phyloP scores from a whole-genome alignment of 1,284 basidiomycete species.

The Trichosporon coremiiforme region DNA sequence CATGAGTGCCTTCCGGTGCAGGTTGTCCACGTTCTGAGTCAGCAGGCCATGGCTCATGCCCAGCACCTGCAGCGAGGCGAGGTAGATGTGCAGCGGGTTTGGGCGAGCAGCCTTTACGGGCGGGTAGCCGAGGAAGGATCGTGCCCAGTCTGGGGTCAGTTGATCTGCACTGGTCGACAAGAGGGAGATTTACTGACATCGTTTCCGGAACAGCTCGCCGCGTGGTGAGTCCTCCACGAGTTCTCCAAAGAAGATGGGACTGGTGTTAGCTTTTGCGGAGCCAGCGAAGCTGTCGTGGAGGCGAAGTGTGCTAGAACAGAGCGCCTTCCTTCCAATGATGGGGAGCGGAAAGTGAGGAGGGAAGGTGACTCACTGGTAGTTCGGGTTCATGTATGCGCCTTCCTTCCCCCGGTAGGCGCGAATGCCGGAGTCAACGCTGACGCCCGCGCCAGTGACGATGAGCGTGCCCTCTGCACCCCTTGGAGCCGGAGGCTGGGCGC shows the following conservation, averaged over 20 bases:
- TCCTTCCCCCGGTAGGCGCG: conserved; percentile 81
- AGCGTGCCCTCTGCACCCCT: conserved; percentile 65
- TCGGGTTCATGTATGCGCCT: conserved; percentile 84
- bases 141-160: conserved; percentile 62
- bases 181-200: conserved; percentile 50
- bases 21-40: conserved; percentile 88
- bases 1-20: conserved; percentile 72
- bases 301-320: too few species aligned
- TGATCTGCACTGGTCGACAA: too few species aligned
- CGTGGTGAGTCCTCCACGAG: conserved; percentile 70
- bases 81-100: conserved; percentile 81
- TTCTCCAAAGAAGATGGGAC: conserved; percentile 69
- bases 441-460: conserved; percentile 83
- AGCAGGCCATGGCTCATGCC: conserved; percentile 68
- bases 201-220: conserved; percentile 66
- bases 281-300: too few species aligned
- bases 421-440: conserved; percentile 90
- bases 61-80: conserved; percentile 76
- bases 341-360: too few species aligned
- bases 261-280: conserved; percentile 22
- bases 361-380: conserved; percentile 70
- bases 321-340: too few species aligned
- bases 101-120: conserved; percentile 75
- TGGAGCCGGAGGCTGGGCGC: conserved; percentile 28
- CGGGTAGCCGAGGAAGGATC: conserved; percentile 72